A percentile compares a stretch with the other conserved stretches of the same genome.
Conservation (phyloP, 768 basidiomycete genomes). For the Phlebiopsis gigantea region DNA sequence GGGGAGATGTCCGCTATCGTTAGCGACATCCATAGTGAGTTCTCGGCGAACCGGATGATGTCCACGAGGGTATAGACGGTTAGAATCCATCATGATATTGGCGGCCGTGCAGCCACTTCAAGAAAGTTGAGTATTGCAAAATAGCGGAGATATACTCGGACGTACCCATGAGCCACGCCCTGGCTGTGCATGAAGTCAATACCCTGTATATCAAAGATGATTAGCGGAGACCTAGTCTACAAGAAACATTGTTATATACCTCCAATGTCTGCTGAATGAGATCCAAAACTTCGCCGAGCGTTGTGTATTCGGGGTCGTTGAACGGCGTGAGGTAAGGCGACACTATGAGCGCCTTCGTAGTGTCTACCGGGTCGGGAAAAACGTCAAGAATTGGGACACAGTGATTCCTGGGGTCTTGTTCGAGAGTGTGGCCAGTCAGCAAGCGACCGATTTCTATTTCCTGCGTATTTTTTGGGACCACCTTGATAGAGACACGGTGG, state of each 20-base stretch:
- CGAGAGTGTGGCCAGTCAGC: not conserved
- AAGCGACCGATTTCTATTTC: constrained; percentile 11
- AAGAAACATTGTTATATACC: not conserved
- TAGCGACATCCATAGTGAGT: not conserved
- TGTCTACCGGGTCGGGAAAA: not conserved
- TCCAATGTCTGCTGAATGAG: constrained; percentile 17
- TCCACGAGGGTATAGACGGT: constrained; percentile 14
- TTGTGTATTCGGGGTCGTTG: constrained; percentile 12
- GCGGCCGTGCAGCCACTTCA: constrained; percentile 19
- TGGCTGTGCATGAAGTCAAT: constrained; percentile 15
- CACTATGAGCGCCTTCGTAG: not conserved
- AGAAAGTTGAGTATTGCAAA: not conserved
- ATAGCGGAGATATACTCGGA: constrained; percentile 22
- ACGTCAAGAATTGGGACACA: constrained; percentile 8
- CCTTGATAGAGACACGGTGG: constrained; percentile 13
- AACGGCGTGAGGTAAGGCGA: constrained; percentile 18
- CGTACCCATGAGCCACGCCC: constrained; percentile 17
- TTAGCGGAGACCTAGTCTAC: too few species aligned
- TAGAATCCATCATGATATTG: constrained; percentile 17
- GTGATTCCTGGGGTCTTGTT: not conserved
- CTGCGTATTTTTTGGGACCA: not conserved
- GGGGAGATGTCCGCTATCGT: not conserved
- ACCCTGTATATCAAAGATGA: constrained; percentile 8
- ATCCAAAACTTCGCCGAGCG: constrained; percentile 14
- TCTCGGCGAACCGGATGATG: constrained; percentile 13